Conservation (phyloP, 306 rosid genomes). For the Luffa aegyptiaca region DNA sequence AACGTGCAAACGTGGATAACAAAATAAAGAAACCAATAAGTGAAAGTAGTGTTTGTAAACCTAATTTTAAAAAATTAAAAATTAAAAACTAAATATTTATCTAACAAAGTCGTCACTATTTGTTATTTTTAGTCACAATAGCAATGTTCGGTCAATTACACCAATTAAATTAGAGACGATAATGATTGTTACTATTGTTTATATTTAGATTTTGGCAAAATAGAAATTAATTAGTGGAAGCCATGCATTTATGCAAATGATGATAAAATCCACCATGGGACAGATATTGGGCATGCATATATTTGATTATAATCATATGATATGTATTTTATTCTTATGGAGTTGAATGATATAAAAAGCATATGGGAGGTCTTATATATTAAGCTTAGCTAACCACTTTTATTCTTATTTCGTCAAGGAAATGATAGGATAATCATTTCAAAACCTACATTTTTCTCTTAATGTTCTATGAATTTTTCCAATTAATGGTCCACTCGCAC, state of each 20-base stretch:
- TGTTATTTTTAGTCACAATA: too few species aligned
- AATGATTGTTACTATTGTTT: too few species aligned
- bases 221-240: background rate
- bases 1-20: too few species aligned
- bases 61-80: too few species aligned
- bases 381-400: background rate
- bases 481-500: constrained; percentile 5
- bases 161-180: too few species aligned
- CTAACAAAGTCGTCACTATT: too few species aligned
- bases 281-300: background rate
- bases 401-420: background rate
- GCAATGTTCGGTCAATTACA: too few species aligned
- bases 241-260: background rate
- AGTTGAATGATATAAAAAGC: background rate
- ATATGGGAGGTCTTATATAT: background rate
- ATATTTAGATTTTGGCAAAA: background rate
- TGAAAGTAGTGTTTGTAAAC: too few species aligned
- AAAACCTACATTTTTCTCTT: background rate
- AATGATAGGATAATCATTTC: constrained; percentile 4
- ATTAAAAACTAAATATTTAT: too few species aligned
- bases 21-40: too few species aligned
- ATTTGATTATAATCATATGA: background rate
- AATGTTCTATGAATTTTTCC: background rate
- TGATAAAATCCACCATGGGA: background rate
- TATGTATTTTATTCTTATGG: background rate